Conservation (phyloP, 257 asterid genomes). For the Cinchona pubescens region DNA sequence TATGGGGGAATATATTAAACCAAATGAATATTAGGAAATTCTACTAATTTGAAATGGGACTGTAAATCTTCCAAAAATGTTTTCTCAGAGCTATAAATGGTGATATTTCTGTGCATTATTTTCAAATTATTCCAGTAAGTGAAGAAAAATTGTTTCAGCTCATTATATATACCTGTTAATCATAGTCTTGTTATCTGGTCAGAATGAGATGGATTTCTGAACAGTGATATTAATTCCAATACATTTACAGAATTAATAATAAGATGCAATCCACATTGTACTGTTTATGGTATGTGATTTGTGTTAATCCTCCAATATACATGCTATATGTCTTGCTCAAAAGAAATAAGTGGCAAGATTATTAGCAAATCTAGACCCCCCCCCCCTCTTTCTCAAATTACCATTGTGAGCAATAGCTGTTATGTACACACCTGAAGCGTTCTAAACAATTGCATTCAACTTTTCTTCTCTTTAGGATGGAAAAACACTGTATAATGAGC, state of each 20-base stretch:
- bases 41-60: no score
- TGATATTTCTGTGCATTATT: background rate
- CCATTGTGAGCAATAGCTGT: background rate
- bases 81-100: background rate
- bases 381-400: no score
- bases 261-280: background rate
- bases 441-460: background rate
- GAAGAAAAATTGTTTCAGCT: background rate
- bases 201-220: background rate
- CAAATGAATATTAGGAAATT: no score
- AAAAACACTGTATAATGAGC: conserved; percentile 74
- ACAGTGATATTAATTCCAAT: background rate
- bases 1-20: no score
- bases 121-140: background rate
- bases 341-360: no score
- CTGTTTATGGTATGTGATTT: background rate
- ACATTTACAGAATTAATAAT: no score
- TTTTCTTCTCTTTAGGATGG: conserved; percentile 57
- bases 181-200: background rate
- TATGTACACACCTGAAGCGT: background rate
- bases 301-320: no score
- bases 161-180: no score
- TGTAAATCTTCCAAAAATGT: no score
- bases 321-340: no score
- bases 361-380: no score